Percentiles rank a stretch among this genome's conserved stretches.
Conservation (phyloP, 176 grass and related monocot genomes). For the Lolium rigidum region DNA sequence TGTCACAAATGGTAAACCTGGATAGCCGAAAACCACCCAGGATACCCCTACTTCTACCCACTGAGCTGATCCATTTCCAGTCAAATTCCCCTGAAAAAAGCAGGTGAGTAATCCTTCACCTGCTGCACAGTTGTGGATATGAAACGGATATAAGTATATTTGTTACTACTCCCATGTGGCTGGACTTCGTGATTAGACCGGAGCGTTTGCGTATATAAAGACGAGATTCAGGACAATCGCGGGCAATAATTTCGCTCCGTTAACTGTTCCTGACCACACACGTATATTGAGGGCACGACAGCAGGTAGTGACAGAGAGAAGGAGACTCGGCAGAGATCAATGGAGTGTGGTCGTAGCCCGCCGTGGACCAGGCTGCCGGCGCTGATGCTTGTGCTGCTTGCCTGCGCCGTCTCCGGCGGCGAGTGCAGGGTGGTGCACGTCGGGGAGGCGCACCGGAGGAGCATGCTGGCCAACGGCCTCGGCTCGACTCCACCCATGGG, state of each 20-base stretch:
- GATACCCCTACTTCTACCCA: too few species aligned
- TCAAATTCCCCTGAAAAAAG: too few species aligned
- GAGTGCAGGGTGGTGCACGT: slow-evolving; percentile 51
- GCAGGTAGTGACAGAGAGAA: too few species aligned
- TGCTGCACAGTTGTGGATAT: too few species aligned
- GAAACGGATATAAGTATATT: too few species aligned
- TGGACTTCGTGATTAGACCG: neutral
- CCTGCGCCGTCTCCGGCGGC: neutral
- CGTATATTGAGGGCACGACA: neutral
- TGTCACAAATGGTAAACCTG: too few species aligned
- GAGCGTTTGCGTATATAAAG: neutral
- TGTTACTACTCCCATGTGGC: neutral
- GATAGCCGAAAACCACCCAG: too few species aligned
- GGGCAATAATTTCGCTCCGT: neutral
- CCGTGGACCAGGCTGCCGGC: slow-evolving; percentile 27
- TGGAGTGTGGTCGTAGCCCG: neutral
- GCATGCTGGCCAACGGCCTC: slow-evolving; percentile 78
- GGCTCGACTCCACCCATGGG: slow-evolving; percentile 85
- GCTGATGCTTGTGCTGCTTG: neutral
- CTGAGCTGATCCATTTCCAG: too few species aligned
- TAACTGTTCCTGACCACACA: slow-evolving; percentile 1
- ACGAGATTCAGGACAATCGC: neutral
- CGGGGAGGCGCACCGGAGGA: slow-evolving; percentile 61
- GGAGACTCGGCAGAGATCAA: neutral
- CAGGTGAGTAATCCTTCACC: too few species aligned